These are phyloP conservation scores for Diaporthe sp. DNA, from an alignment of 2,329 filamentous ascomycete genomes.

Conservation along the genomic window DNA sequence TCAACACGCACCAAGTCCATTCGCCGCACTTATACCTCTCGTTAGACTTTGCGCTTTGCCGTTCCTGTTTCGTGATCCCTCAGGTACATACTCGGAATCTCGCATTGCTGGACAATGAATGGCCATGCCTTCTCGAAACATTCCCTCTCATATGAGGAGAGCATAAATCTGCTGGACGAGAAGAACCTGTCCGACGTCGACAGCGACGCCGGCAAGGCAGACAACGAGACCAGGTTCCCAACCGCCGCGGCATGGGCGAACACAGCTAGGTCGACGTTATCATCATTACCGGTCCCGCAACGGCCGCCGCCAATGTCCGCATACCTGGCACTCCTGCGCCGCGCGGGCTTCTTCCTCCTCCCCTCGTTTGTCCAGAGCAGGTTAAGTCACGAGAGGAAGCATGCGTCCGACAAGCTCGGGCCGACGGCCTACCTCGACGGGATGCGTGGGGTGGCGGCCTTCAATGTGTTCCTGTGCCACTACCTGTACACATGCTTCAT, in stretches of 20 bases:
- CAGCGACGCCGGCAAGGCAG: constrained; percentile 55
- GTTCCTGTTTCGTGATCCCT: constrained; percentile 28
- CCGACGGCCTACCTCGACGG: constrained; percentile 72
- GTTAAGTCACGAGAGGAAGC: constrained; percentile 54
- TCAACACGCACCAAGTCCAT: not conserved
- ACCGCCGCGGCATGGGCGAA: constrained; percentile 50
- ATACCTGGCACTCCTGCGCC: constrained; percentile 50
- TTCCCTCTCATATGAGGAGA: constrained; percentile 58
- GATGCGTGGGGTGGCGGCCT: constrained; percentile 68
- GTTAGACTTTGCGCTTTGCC: constrained; percentile 27
- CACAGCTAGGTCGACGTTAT: constrained; percentile 44
- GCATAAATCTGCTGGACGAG: constrained; percentile 60
- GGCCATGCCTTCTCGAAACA: constrained; percentile 52
- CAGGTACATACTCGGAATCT: constrained; percentile 27
- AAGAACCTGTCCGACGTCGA: constrained; percentile 59
- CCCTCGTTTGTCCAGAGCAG: constrained; percentile 66
- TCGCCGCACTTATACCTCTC: constrained; percentile 12
- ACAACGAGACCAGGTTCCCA: constrained; percentile 53
- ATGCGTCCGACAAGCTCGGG: constrained; percentile 56
- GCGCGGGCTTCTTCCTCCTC: constrained; percentile 60
- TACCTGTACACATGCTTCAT: constrained; percentile 66
- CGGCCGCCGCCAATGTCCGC: constrained; percentile 41
- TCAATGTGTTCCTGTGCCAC: constrained; percentile 70
- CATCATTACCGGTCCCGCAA: constrained; percentile 51
- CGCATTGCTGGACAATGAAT: constrained; percentile 56